Base-by-base conservation (phyloP, 2,329 filamentous ascomycete species). In the Fusarium sp. region DNA sequence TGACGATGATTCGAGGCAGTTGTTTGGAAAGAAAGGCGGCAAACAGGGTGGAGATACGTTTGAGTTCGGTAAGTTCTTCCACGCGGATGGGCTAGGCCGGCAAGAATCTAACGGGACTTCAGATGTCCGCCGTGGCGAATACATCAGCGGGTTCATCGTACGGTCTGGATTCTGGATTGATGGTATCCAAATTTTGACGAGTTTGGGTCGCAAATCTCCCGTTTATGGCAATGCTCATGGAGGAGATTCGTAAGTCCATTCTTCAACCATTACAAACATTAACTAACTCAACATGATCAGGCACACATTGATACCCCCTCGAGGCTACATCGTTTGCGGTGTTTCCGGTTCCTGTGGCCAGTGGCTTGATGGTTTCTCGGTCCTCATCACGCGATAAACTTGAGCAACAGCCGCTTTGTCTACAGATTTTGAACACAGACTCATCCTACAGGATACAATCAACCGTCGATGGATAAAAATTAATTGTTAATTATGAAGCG, bases 121-220 rank as follows among this genome's bases (percentile, higher is more conserved):
- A 92, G 94, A 98, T 78, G 90, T 92, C 33, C 88, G 93, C 41
- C 89, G 90, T 54, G 94, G 94, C 55, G 96, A 99, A 80, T 91
- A 92, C 64, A 84, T 99, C 42, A 88, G 93, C 61, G 96, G 96
- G 11, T 97, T 99, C 77, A 87, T 91, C 71, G 83, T 98, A 50
- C 86, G 94, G 69, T 89, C 91, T 48, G 94, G 93, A 21, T 83
- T 87, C 61, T 96, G 91, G 88, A 90, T 98, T 69, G 93, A 97
- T 76, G 95, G 90, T 14, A 86, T 98, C 51, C 93, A 97, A 76
- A 90, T 98, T 66, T 81, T 97, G 78, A 98, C 96, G 2, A 97
- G 90, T 73, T 81, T 93, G 62, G 94, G 94, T n/a, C 87, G 94
- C 72, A 91, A 90, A 77, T 97, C 95, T 33, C 88, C 90, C 54